Base-by-base conservation (phyloP, 306 rosid species). In the Pueraria montana region DNA sequence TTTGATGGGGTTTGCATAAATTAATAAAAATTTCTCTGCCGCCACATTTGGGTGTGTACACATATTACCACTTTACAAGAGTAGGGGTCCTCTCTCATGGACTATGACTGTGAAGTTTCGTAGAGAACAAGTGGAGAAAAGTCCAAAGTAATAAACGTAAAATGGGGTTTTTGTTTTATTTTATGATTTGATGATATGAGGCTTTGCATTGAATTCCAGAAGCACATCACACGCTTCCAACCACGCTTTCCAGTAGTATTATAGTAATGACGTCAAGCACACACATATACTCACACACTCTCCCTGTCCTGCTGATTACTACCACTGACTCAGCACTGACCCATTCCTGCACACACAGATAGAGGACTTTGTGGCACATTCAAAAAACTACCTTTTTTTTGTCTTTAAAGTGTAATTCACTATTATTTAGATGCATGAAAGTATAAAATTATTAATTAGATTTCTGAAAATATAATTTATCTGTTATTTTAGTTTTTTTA, bases 191-290 rank as follows among this genome's bases (percentile, higher is more conserved):
- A 49, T 50, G 8, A 27, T 11, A 14, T 2, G 62, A 32, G 74
- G 66, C n/a, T n/a, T n/a, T n/a, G 72, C 80, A 76, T 79, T 87
- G 18, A 75, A 52, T 84, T 83, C 70, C 62, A 56, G 77, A 85
- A 58, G 73, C 67, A 53, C 40, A 50, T 90, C 89, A 83, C 97
- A 94, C 94, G 95, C 92, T 91, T 90, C 87, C 93, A 83, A 80
- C 89, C 93, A 89, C 91, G 93, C 91, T 76, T 90, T 79, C 42
- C 86, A 68, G 79, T 59, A 68, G 79, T 59, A 74, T 24, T 64
- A 32, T 72, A 48, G 50, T 68, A 38, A 64, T 79, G 62, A 61
- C 98, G 97, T 92, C 96, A 92, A 68, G 55, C 32, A 89, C 71
- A 70, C 30, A 48, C 34, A 38, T 56, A 27, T 34, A 38, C 73